Evolutionary conservation across 2,329 filamentous ascomycete genomes (phyloP), one percentile per base, ranked within the genome.

Genomic region (Calycina herbarum): DNA sequence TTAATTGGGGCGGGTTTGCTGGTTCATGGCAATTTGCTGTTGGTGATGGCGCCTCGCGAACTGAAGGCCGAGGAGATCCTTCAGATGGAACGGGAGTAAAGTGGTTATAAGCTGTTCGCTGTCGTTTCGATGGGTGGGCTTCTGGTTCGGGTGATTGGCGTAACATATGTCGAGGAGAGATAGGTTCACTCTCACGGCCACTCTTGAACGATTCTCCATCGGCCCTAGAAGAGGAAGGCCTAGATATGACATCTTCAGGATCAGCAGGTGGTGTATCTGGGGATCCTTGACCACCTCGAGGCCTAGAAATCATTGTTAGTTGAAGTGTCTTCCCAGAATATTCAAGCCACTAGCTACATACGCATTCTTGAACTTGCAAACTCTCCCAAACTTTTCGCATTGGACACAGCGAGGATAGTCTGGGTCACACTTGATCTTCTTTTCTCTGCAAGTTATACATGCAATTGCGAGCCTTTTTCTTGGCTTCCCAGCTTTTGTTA

Each of bases 361-460:
- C 91, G 91, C 91, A 79, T 91, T 92, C 79, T 92, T 91, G 75
- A 93, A 93, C 78, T 89, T 89, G 85, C 94, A 97, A 20, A 90
- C 83, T 59, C 92, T 86, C 64, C 93, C 92, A 75, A 94, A 94
- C 79, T 96, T 97, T 76, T 95, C 90, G 77, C 94, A 97, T 78
- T 97, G 93, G 63, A 94, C 86, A 73, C 94, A 97, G 71, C 92
- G 93, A 48, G 91, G 91, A 70, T 87, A 90, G 72, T 94, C 93
- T 1, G 93, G 94, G 70, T 97, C 93, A 75, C 94, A 97, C 78
- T 96, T 97, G 80, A 97, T 96, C 83, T 97, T 97, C 86, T 97
- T 97, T 79, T 97, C 93, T 61, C 94, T 87, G 77, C 94, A 97
- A 13, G 93, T 95, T 66, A 96, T 84, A 75, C 94, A 97, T n/a